Percentiles rank a stretch among this genome's conserved stretches.
phyloP scores from a whole-genome alignment of 495 filamentous ascomycete species.

The Penicillium pancosmium region DNA sequence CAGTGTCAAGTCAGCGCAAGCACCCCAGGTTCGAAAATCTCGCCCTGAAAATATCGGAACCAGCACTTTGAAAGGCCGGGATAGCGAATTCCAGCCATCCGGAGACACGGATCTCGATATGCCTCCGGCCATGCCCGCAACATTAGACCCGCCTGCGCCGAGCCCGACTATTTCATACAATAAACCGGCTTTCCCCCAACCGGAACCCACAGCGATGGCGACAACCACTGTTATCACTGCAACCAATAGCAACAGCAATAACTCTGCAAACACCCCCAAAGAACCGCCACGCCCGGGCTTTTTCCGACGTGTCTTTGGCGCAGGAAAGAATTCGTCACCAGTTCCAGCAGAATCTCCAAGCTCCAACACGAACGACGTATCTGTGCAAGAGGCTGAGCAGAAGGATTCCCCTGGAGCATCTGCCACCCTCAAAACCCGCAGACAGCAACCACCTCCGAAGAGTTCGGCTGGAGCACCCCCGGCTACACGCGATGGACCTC shows the following conservation, averaged over 20 bases:
- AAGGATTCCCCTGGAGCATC: slow-evolving; percentile 26
- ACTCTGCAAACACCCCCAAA: slow-evolving; percentile 37
- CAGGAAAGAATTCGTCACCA: slow-evolving; percentile 42
- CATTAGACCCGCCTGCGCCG: slow-evolving; percentile 49
- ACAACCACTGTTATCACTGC: slow-evolving; percentile 21
- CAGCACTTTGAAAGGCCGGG: slow-evolving; percentile 33
- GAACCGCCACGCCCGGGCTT: slow-evolving; percentile 73
- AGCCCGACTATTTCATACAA: slow-evolving; percentile 57
- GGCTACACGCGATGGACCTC: slow-evolving; percentile 42
- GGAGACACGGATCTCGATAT: slow-evolving; percentile 35
- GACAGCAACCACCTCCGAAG: slow-evolving; percentile 29
- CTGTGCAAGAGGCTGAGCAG: slow-evolving; percentile 32
- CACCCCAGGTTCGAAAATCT: slow-evolving; percentile 34
- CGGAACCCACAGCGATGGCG: slow-evolving; percentile 27
- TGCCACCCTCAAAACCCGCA: slow-evolving; percentile 24
- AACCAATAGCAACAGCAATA: slow-evolving; percentile 6
- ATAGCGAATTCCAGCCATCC: slow-evolving; percentile 30
- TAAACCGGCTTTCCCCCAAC: slow-evolving; percentile 44
- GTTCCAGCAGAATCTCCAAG: slow-evolving; percentile 23
- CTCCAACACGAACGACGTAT: slow-evolving; percentile 22
- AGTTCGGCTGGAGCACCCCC: slow-evolving; percentile 30
- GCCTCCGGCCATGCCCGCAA: slow-evolving; percentile 33
- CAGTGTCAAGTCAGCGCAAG: slow-evolving; percentile 65
- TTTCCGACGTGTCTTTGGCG: slow-evolving; percentile 87
- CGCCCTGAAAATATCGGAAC: slow-evolving; percentile 47